phyloP scores from a whole-genome alignment of 768 basidiomycete genomes.

The Agrocybe chaxingu region DNA sequence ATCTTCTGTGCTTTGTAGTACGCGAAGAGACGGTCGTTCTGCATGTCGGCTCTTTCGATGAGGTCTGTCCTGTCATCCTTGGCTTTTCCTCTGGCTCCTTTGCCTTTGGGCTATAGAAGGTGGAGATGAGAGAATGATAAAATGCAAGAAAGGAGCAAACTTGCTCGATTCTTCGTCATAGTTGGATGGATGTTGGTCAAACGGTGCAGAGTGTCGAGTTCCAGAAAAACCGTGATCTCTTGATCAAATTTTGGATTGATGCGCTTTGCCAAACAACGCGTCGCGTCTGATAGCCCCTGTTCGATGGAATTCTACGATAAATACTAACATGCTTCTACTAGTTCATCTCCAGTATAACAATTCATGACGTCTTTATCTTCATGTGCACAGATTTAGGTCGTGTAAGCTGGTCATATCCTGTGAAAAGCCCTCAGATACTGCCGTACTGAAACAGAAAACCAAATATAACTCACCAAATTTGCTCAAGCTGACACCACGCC shows the following conservation, averaged over 20 bases:
- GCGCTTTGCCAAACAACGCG: too few relatives aligned
- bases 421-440: constrained; percentile 1
- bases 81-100: constrained; percentile 2
- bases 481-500: constrained; percentile 86
- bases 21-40: constrained; percentile 60
- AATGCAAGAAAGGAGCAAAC: too few relatives aligned
- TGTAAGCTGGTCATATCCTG: constrained; percentile 86
- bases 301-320: background rate
- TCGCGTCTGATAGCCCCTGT: too few relatives aligned
- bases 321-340: background rate
- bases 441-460: background rate
- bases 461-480: constrained; percentile 64
- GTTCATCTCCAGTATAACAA: background rate
- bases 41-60: constrained; percentile 61
- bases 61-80: constrained; percentile 41
- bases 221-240: too few relatives aligned
- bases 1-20: constrained; percentile 80
- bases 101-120: constrained; percentile 1
- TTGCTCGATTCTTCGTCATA: too few relatives aligned
- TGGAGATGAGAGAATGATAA: too few relatives aligned
- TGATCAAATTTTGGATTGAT: too few relatives aligned
- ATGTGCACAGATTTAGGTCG: constrained; percentile 78
- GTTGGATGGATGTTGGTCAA: too few relatives aligned
- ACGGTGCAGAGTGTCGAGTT: too few relatives aligned
- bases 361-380: constrained; percentile 61